These are phyloP conservation scores for Verbena officinalis DNA, from an alignment of 257 asterid species.

Conservation along the genomic window DNA sequence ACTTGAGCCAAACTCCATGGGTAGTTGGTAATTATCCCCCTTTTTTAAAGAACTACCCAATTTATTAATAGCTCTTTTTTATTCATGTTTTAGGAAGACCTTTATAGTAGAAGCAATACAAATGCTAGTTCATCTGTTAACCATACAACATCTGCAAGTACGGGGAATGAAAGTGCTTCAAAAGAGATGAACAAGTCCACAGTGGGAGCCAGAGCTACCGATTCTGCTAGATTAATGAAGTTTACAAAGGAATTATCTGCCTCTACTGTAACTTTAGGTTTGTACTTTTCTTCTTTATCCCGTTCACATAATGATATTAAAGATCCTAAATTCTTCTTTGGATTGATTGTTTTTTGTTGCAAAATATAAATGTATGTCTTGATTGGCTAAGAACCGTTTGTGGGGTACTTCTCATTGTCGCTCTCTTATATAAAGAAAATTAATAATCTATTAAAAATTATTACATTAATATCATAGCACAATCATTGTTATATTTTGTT, in stretches of 20 bases:
- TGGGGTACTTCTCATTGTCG: constrained; percentile 54
- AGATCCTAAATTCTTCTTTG: neutral
- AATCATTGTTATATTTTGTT: too few relatives aligned
- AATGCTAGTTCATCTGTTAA: constrained; percentile 56
- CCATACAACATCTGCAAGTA: constrained; percentile 43
- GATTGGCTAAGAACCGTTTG: too few relatives aligned
- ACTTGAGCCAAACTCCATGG: too few relatives aligned
- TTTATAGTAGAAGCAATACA: constrained; percentile 51
- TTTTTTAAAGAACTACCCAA: neutral
- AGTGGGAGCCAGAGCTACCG: constrained; percentile 91
- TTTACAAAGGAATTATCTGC: constrained; percentile 86
- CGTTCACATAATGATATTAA: neutral
- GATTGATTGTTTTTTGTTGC: too few relatives aligned
- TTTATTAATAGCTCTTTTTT: constrained; percentile 2
- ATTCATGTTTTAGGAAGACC: constrained; percentile 57
- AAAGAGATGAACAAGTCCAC: constrained; percentile 61
- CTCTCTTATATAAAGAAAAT: constrained; percentile 45
- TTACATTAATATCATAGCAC: too few relatives aligned
- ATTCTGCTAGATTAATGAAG: constrained; percentile 91
- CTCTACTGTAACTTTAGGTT: constrained; percentile 78
- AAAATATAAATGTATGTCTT: too few relatives aligned
- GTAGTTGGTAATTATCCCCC: too few relatives aligned
- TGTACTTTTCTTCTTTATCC: constrained; percentile 21
- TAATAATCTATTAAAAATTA: too few relatives aligned
- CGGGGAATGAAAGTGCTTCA: constrained; percentile 48